These are phyloP conservation scores for Tilletia walkeri DNA, from an alignment of 1,284 basidiomycete genomes.

Conservation along the genomic window DNA sequence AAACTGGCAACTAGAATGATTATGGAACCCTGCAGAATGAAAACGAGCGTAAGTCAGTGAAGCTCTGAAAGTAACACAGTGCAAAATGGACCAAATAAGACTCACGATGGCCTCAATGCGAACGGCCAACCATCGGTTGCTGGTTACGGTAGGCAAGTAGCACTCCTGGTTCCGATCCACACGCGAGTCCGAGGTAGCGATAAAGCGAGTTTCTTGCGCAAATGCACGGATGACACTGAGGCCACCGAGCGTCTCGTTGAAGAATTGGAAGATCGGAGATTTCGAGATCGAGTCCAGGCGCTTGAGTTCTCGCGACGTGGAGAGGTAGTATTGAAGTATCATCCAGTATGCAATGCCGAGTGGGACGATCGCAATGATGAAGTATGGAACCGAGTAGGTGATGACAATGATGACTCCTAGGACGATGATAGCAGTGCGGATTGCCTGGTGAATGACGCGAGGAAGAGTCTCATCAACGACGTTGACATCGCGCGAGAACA, in stretches of 20 bases:
- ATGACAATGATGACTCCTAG: slow-evolving; percentile 69
- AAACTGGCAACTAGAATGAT: slow-evolving; percentile 75
- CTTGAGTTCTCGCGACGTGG: slow-evolving; percentile 86
- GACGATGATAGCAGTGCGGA: slow-evolving; percentile 56
- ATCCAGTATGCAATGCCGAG: slow-evolving; percentile 47
- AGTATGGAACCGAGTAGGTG: slow-evolving; percentile 71
- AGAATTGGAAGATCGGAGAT: slow-evolving; percentile 78
- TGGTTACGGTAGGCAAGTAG: slow-evolving; percentile 69
- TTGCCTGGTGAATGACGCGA: slow-evolving; percentile 46
- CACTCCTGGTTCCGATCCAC: slow-evolving; percentile 75
- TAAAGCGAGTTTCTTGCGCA: slow-evolving; percentile 64
- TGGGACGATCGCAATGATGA: slow-evolving; percentile 63
- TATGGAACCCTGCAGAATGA: slow-evolving; percentile 62
- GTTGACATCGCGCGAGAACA: slow-evolving; percentile 89
- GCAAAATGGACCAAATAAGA: background rate
- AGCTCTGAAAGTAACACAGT: background rate
- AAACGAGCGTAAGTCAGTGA: background rate
- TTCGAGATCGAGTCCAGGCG: slow-evolving; percentile 84
- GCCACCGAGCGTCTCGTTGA: slow-evolving; percentile 76
- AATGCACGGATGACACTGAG: slow-evolving; percentile 76
- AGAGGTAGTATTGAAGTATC: slow-evolving; percentile 70
- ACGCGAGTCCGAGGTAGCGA: slow-evolving; percentile 72
- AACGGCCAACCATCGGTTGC: slow-evolving; percentile 77
- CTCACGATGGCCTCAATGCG: slow-evolving; percentile 62
- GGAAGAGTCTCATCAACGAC: slow-evolving; percentile 69